Conservation (phyloP, 1,139 yeast species). For the Taphrina deformans region DNA sequence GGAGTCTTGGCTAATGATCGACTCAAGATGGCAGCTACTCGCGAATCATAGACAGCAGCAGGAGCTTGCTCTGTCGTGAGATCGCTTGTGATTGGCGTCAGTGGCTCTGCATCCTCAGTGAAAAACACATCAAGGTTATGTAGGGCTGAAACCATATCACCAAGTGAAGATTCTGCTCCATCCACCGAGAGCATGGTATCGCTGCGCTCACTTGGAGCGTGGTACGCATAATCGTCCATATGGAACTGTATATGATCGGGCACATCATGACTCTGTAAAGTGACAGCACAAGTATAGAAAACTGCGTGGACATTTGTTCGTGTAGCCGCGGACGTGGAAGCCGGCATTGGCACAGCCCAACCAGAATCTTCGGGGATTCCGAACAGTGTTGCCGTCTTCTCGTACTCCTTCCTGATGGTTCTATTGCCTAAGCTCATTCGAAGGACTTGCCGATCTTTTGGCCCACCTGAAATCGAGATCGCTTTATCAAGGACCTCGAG, state of each 20-base stretch:
- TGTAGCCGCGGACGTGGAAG: conserved; percentile 80
- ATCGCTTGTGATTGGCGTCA: conserved; percentile 43
- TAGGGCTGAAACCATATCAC: conserved; percentile 95
- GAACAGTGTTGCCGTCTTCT: conserved; percentile 81
- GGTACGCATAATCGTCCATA: conserved; percentile 40
- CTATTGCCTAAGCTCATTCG: conserved; percentile 88
- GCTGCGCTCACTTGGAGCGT: conserved; percentile 36
- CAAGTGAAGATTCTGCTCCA: conserved; percentile 58
- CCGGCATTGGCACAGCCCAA: conserved; percentile 97
- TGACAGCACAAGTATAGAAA: conserved; percentile 71
- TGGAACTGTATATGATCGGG: conserved; percentile 40
- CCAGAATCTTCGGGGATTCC: conserved; percentile 98
- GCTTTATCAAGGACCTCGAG: conserved; percentile 87
- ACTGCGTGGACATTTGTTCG: conserved; percentile 94
- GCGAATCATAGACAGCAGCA: conserved; percentile 67
- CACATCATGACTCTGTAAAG: conserved; percentile 40
- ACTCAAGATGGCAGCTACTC: conserved; percentile 72
- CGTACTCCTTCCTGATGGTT: conserved; percentile 75
- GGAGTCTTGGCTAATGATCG: conserved; percentile 73
- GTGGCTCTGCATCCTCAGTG: conserved; percentile 59
- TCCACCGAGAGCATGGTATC: conserved; percentile 40
- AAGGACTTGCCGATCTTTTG: conserved; percentile 84
- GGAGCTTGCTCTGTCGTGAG: conserved; percentile 58
- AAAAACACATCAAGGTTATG: conserved; percentile 92
- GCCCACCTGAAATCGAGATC: conserved; percentile 80